Evolutionary conservation across 345 rosid genomes (phyloP).

Genomic region (Brassica incana): DNA sequence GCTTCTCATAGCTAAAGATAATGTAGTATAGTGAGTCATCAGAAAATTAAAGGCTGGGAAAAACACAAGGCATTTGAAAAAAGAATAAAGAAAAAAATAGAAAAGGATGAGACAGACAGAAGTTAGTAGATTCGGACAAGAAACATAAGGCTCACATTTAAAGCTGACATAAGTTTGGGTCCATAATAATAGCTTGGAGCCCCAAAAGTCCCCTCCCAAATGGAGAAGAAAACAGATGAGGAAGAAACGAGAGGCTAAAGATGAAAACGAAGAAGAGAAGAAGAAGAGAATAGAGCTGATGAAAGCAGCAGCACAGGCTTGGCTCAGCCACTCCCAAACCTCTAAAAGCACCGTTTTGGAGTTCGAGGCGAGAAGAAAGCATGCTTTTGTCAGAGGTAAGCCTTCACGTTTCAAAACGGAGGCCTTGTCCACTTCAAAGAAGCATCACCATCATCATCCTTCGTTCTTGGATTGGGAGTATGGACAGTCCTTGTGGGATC

Average conservation of each 20-base stretch:
- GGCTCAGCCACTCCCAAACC: constrained; percentile 61
- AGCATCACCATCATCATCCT: neutral
- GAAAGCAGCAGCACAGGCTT: constrained; percentile 89
- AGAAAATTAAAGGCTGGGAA: constrained; percentile 20
- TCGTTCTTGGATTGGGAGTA: constrained; percentile 60
- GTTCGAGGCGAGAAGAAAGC: constrained; percentile 49
- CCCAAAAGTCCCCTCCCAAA: neutral
- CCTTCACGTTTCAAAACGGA: constrained; percentile 79
- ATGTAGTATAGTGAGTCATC: neutral
- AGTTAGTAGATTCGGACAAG: constrained; percentile 23
- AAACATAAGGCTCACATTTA: constrained; percentile 37
- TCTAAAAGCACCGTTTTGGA: constrained; percentile 48
- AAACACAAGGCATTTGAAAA: neutral
- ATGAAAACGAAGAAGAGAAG: constrained; percentile 29
- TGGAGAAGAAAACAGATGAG: constrained; percentile 22
- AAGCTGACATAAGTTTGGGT: constrained; percentile 3
- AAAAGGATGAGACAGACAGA: constrained; percentile 17
- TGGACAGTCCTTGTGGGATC: constrained; percentile 65
- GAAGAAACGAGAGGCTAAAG: constrained; percentile 49
- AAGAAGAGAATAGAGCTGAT: constrained; percentile 56
- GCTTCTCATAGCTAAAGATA: neutral
- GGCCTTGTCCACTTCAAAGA: constrained; percentile 37
- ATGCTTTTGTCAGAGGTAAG: constrained; percentile 41
- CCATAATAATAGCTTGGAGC: constrained; percentile 11
- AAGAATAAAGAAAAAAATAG: neutral